phyloP scores from a whole-genome alignment of 306 rosid species.

The Gillenia trifoliata region DNA sequence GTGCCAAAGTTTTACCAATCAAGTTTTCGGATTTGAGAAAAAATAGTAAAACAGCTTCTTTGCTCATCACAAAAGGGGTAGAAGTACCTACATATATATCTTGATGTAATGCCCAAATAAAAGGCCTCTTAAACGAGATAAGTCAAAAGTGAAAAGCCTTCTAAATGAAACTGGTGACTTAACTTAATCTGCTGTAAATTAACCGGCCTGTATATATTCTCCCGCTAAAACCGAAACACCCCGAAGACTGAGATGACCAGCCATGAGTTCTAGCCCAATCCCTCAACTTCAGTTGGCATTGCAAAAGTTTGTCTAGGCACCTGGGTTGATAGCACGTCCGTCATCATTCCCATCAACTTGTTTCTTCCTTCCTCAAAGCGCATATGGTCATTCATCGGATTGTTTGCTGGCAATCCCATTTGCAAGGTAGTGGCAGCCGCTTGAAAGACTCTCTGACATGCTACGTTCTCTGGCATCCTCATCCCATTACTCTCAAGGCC shows the following conservation, averaged over 20 bases:
- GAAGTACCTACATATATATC: neutral
- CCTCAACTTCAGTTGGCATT: constrained; percentile 55
- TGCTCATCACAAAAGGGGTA: neutral
- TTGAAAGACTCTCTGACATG: constrained; percentile 25
- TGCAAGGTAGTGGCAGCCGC: constrained; percentile 24
- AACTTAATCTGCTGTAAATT: neutral
- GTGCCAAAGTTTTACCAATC: neutral
- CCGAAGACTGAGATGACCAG: neutral
- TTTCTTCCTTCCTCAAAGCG: constrained; percentile 38
- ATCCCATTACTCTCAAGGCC: constrained; percentile 44
- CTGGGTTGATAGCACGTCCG: constrained; percentile 42
- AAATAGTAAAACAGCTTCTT: neutral
- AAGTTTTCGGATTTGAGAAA: neutral
- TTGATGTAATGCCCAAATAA: neutral
- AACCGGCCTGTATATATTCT: neutral
- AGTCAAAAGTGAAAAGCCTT: neutral
- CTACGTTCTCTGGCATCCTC: constrained; percentile 21
- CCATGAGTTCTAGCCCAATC: constrained; percentile 32
- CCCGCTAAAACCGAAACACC: constrained; percentile 2
- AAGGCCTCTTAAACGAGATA: neutral
- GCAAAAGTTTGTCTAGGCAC: constrained; percentile 43
- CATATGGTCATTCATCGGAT: constrained; percentile 21
- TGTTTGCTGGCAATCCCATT: constrained; percentile 22
- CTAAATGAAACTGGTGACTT: neutral
- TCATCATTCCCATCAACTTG: constrained; percentile 47